phyloP scores from a whole-genome alignment of 352 stramenopile species.

The Globisporangium spiculum region DNA sequence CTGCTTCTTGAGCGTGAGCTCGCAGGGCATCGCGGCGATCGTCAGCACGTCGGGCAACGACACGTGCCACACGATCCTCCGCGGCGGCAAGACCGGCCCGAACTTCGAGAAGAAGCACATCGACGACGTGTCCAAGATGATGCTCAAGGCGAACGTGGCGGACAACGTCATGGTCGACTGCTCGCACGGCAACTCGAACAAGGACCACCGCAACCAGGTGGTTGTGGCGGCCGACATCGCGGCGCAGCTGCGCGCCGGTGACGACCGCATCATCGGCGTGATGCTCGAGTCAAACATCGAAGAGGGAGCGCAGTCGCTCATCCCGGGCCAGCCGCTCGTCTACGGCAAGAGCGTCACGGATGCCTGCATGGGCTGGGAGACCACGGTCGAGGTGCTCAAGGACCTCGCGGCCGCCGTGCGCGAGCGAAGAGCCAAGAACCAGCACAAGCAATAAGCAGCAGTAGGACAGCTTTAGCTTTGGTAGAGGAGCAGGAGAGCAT shows the following conservation, averaged over 20 bases:
- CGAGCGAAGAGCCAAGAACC: slow-evolving; percentile 58
- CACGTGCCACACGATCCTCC: slow-evolving; percentile 86
- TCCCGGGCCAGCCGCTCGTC: slow-evolving; percentile 70
- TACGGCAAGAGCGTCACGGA: slow-evolving; percentile 91
- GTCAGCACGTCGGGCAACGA: slow-evolving; percentile 87
- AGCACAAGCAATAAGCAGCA: slow-evolving; percentile 20
- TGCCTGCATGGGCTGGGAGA: slow-evolving; percentile 87
- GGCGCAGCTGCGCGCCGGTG: slow-evolving; percentile 65
- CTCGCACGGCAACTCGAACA: slow-evolving; percentile 89
- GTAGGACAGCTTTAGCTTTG: neutral
- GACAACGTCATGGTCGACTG: slow-evolving; percentile 91
- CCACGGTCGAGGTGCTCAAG: slow-evolving; percentile 63
- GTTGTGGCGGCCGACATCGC: slow-evolving; percentile 68
- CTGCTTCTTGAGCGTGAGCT: slow-evolving; percentile 87
- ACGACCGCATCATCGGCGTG: slow-evolving; percentile 79
- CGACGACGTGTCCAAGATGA: slow-evolving; percentile 70
- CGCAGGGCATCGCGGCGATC: slow-evolving; percentile 83
- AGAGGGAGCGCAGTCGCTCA: slow-evolving; percentile 76
- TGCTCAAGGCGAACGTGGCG: slow-evolving; percentile 80
- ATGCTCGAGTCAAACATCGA: slow-evolving; percentile 90
- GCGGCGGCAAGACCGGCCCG: slow-evolving; percentile 79
- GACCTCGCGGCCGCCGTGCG: slow-evolving; percentile 76
- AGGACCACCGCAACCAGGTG: slow-evolving; percentile 87
- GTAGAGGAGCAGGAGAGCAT: neutral
- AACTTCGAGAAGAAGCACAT: slow-evolving; percentile 87